These are phyloP conservation scores for Stipa capillata DNA, from an alignment of 176 grass and related monocot genomes.

Conservation along the genomic window DNA sequence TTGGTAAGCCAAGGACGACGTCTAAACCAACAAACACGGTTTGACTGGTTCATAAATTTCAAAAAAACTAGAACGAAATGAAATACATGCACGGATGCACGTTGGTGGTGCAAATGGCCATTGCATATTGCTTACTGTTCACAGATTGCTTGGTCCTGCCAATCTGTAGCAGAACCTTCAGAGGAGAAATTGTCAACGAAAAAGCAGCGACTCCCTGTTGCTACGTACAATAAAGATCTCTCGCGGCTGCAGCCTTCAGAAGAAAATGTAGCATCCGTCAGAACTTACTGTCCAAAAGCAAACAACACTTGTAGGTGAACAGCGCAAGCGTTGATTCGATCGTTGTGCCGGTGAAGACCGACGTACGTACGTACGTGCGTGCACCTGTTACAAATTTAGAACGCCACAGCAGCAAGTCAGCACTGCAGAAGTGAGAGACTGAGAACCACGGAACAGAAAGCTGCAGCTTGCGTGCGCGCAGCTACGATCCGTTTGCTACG, in stretches of 20 bases:
- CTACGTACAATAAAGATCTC: neutral
- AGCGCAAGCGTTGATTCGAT: neutral
- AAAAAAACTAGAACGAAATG: neutral
- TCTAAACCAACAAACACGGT: slow-evolving; percentile 4
- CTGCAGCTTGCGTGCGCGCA: neutral
- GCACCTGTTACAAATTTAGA: neutral
- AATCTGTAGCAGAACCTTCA: neutral
- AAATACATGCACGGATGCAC: neutral
- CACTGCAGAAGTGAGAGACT: neutral
- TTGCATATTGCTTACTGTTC: neutral
- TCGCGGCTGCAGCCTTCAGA: neutral
- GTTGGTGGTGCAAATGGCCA: neutral
- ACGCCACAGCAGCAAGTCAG: neutral
- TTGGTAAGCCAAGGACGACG: neutral
- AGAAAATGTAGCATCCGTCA: neutral
- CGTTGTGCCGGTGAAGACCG: neutral
- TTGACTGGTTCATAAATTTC: neutral
- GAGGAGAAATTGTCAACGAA: neutral
- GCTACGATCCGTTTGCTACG: no score
- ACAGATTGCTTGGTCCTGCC: neutral
- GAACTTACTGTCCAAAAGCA: neutral
- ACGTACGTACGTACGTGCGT: neutral
- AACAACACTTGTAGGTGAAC: neutral
- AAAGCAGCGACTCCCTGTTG: neutral
- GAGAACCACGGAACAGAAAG: no score